Evolutionary conservation across 208 protist species (phyloP).

Genomic region (Trypanosomatidae sp.): DNA sequence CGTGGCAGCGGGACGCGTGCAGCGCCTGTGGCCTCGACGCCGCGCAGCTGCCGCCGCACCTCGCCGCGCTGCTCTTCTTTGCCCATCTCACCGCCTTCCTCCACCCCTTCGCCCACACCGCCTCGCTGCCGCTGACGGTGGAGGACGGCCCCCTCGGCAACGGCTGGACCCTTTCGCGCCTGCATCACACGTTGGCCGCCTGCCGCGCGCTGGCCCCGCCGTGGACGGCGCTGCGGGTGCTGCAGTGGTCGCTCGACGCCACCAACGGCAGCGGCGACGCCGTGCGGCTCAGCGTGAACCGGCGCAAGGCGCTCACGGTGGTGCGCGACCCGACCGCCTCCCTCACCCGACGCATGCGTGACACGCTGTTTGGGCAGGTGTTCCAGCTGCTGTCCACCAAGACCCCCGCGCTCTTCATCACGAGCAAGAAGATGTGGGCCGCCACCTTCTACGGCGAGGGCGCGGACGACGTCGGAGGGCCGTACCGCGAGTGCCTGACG

Average conservation of each 20-base stretch:
- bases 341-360: slow-evolving; percentile 37
- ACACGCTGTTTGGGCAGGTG: slow-evolving; percentile 90
- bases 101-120: slow-evolving; percentile 32
- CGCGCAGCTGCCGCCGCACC: slow-evolving; percentile 11
- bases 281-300: slow-evolving; percentile 82
- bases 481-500: slow-evolving; percentile 91
- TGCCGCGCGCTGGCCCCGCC: slow-evolving; percentile 41
- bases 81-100: slow-evolving; percentile 28
- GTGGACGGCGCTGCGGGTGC: slow-evolving; percentile 32
- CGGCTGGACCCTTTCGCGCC: slow-evolving; percentile 8
- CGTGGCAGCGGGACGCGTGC: slow-evolving; percentile 21
- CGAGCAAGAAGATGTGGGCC: slow-evolving; percentile 82
- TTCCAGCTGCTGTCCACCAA: slow-evolving; percentile 70
- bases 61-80: slow-evolving; percentile 21
- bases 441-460: slow-evolving; percentile 90
- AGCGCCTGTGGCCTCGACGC: slow-evolving; percentile 18
- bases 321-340: slow-evolving; percentile 43
- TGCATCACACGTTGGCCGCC: slow-evolving; percentile 16
- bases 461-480: slow-evolving; percentile 93
- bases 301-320: slow-evolving; percentile 71
- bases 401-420: slow-evolving; percentile 58
- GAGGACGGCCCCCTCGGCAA: slow-evolving; percentile 20
- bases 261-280: slow-evolving; percentile 53
- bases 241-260: slow-evolving; percentile 43
- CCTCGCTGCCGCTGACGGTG: slow-evolving; percentile 22